Conservation (phyloP, 352 stramenopile species). For the Lagenidium giganteum region DNA sequence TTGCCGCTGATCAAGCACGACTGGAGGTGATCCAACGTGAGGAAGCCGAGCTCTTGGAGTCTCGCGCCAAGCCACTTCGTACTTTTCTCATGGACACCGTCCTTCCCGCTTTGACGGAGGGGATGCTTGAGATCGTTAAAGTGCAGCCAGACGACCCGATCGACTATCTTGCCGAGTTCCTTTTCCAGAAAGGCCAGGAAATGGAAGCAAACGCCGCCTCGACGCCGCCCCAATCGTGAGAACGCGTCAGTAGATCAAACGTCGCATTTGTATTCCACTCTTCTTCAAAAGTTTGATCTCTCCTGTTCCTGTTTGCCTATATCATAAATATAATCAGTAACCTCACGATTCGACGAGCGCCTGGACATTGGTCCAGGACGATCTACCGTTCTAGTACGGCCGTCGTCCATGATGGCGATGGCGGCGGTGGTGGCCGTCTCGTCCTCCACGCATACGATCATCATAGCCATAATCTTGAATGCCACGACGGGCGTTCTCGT, state of each 20-base stretch:
- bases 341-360: no score
- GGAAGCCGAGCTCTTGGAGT: constrained; percentile 75
- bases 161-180: constrained; percentile 84
- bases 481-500: not conserved
- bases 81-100: constrained; percentile 85
- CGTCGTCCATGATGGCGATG: not conserved
- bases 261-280: constrained; percentile 3
- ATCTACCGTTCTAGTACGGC: no score
- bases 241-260: constrained; percentile 2
- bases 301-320: no score
- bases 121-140: constrained; percentile 85
- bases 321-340: no score
- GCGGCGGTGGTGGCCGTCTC: not conserved
- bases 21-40: constrained; percentile 73
- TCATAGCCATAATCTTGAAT: constrained; percentile 1
- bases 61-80: constrained; percentile 70
- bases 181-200: constrained; percentile 76
- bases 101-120: constrained; percentile 76
- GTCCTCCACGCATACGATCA: not conserved
- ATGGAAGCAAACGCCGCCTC: constrained; percentile 23
- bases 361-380: no score
- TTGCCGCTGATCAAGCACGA: constrained; percentile 50
- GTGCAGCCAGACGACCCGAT: constrained; percentile 83
- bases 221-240: constrained; percentile 4
- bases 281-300: no score